Evolutionary conservation across 2,329 filamentous ascomycete genomes (phyloP).

Genomic region (Aspergillus sp.): DNA sequence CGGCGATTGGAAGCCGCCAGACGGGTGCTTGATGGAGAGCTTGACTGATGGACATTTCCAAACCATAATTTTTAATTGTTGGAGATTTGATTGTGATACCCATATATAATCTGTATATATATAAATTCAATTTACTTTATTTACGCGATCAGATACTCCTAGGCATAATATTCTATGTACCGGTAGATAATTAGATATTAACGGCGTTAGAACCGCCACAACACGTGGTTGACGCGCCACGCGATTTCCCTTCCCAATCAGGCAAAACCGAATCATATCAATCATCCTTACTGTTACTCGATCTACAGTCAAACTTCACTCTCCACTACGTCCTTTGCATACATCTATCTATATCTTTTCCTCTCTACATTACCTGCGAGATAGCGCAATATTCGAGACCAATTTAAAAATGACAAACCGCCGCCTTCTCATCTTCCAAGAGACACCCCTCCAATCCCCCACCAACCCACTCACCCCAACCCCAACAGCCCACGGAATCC

Average conservation of each 20-base stretch:
- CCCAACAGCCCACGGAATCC: not conserved
- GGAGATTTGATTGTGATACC: constrained; percentile 13
- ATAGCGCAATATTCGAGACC: constrained; percentile 3
- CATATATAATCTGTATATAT: constrained; percentile 3
- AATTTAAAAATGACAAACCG: constrained; percentile 10
- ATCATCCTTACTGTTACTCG: not conserved
- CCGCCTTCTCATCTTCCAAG: constrained; percentile 40
- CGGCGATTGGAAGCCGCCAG: constrained; percentile 73
- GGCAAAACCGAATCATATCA: constrained; percentile 3
- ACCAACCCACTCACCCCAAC: constrained; percentile 19
- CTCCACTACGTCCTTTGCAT: no score
- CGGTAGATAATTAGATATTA: not conserved
- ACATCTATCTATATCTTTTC: not conserved
- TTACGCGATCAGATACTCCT: not conserved
- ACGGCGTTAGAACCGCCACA: not conserved
- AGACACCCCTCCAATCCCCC: constrained; percentile 31
- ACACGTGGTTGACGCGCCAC: constrained; percentile 8
- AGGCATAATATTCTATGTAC: not conserved
- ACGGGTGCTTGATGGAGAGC: constrained; percentile 69
- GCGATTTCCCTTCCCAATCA: constrained; percentile 1
- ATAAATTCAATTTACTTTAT: not conserved
- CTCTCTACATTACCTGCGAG: not conserved
- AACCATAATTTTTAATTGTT: constrained; percentile 4
- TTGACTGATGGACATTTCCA: constrained; percentile 31
- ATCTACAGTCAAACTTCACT: not conserved